phyloP scores from a whole-genome alignment of 495 filamentous ascomycete genomes.

The Aspergillus biplanus region DNA sequence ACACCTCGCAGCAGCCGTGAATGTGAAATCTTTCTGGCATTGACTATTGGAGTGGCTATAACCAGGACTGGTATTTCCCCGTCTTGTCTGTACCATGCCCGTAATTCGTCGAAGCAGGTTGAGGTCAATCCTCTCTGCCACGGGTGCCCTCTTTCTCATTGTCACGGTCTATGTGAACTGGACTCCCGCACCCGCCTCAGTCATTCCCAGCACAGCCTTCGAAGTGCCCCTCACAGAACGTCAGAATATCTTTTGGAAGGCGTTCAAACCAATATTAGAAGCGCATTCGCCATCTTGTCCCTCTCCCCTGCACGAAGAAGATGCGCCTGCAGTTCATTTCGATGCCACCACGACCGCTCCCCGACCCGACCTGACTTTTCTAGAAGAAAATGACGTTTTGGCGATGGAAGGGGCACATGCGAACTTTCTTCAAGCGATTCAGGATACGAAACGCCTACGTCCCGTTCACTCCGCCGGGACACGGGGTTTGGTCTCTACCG shows the following conservation, averaged over 20 bases:
- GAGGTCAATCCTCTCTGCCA: constrained; percentile 36
- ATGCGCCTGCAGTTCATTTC: constrained; percentile 33
- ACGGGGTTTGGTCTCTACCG: constrained; percentile 59
- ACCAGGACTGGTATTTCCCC: not conserved
- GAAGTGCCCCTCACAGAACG: constrained; percentile 42
- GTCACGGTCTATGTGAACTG: constrained; percentile 45
- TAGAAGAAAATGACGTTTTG: constrained; percentile 37
- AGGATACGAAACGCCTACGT: constrained; percentile 34
- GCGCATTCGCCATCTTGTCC: constrained; percentile 37
- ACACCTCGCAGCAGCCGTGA: not conserved
- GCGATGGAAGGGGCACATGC: constrained; percentile 49
- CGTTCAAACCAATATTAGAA: constrained; percentile 39
- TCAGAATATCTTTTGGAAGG: constrained; percentile 47
- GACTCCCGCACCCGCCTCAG: constrained; percentile 43
- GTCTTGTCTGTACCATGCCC: constrained; percentile 25
- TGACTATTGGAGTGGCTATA: not conserved
- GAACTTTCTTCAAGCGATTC: constrained; percentile 44
- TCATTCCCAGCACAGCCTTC: constrained; percentile 43
- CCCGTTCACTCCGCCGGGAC: constrained; percentile 50
- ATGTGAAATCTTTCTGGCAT: not conserved
- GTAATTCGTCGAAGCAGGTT: constrained; percentile 37
- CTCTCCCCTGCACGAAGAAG: constrained; percentile 29
- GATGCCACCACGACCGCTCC: constrained; percentile 35
- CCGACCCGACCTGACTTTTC: constrained; percentile 39
- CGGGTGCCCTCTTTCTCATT: constrained; percentile 37